Evolutionary conservation across 208 protist genomes (phyloP).

Genomic region (Wallacemonas sp.): DNA sequence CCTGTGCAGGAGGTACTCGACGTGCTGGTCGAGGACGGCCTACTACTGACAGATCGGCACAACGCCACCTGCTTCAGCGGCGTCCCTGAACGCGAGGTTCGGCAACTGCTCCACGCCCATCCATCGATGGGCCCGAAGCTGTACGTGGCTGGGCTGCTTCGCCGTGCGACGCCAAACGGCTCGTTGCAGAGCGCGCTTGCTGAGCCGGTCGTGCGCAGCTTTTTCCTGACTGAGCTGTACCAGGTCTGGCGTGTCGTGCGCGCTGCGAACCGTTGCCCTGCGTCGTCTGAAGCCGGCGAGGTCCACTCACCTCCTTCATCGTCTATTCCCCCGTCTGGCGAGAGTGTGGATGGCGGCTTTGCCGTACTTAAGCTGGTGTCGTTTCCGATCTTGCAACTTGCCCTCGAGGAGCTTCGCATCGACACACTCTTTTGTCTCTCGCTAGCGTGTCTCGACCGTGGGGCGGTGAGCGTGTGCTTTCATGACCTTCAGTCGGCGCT

Average conservation of each 20-base stretch:
- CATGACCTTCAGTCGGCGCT: constrained; percentile 58
- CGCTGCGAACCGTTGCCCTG: not conserved
- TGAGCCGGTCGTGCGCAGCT: constrained; percentile 19
- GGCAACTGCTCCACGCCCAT: constrained; percentile 6
- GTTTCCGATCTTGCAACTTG: constrained; percentile 21
- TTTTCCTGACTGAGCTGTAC: constrained; percentile 19
- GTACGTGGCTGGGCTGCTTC: constrained; percentile 55
- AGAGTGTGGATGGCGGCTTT: not conserved
- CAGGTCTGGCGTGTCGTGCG: constrained; percentile 4
- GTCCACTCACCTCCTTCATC: no score
- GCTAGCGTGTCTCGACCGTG: constrained; percentile 22
- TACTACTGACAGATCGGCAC: constrained; percentile 29
- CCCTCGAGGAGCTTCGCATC: constrained; percentile 61
- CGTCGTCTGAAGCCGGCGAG: no score
- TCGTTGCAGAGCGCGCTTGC: constrained; percentile 7
- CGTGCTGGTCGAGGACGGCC: constrained; percentile 21
- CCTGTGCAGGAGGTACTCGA: constrained; percentile 11
- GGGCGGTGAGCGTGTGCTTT: constrained; percentile 38
- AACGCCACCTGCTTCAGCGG: constrained; percentile 7
- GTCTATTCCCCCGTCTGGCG: no score
- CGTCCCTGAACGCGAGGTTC: not conserved
- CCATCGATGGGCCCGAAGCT: constrained; percentile 30
- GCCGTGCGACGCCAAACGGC: constrained; percentile 22
- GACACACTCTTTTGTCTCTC: constrained; percentile 61
- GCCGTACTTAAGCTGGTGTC: not conserved